phyloP scores from a whole-genome alignment of 768 basidiomycete genomes.

The Suillus plorans region DNA sequence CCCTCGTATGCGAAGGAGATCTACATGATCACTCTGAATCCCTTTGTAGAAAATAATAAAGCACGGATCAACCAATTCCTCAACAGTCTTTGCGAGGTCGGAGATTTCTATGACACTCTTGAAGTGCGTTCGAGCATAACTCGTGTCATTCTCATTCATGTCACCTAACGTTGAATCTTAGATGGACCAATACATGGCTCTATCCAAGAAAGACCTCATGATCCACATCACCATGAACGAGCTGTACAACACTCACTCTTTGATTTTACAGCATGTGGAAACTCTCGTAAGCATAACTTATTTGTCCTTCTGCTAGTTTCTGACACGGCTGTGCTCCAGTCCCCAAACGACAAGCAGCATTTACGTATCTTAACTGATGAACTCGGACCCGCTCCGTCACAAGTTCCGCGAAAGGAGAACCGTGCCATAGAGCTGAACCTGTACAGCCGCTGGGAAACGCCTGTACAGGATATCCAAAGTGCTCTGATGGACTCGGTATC shows the following conservation, averaged over 20 bases:
- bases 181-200: conserved; percentile 99
- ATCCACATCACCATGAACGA: conserved; percentile 99
- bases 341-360: conserved; percentile 97
- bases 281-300: conserved; percentile 63
- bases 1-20: conserved; percentile 97
- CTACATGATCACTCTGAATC: conserved; percentile 98
- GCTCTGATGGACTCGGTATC: conserved; percentile 97
- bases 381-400: conserved; percentile 87
- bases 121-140: conserved; percentile 58
- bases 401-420: conserved; percentile 98
- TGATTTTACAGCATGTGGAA: conserved; percentile 94
- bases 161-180: conserved; percentile 29
- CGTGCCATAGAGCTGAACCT: conserved; percentile 87
- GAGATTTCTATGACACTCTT: conserved; percentile 97
- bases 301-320: background rate
- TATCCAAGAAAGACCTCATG: conserved; percentile 97
- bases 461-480: conserved; percentile 95
- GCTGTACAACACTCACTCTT: conserved; percentile 96
- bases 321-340: conserved; percentile 45
- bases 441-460: conserved; percentile 99
- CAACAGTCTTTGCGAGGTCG: conserved; percentile 96
- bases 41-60: conserved; percentile 99
- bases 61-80: conserved; percentile 96
- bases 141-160: background rate
- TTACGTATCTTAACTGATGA: conserved; percentile 96